A percentile compares a stretch with the other conserved stretches of the same genome.
Conservation (phyloP, 495 filamentous ascomycete species). For the Hyaloscypha finlandica region DNA sequence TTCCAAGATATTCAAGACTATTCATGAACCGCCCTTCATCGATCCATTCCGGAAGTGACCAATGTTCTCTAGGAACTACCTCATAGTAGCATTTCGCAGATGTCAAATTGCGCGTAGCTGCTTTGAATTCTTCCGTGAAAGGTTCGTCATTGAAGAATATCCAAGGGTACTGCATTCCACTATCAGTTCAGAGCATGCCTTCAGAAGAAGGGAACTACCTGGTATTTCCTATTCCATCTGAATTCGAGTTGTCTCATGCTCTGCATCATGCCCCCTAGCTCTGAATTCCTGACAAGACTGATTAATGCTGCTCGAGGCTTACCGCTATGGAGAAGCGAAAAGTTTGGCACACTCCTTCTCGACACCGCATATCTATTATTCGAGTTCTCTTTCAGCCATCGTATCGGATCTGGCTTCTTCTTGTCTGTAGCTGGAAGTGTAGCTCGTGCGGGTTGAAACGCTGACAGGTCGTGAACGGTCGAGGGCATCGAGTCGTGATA, state of each 20-base stretch:
- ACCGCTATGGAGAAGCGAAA: constrained; percentile 2
- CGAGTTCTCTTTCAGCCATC: constrained; percentile 41
- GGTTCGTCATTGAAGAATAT: constrained; percentile 96
- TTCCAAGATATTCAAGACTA: constrained; percentile 50
- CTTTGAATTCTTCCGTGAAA: constrained; percentile 93
- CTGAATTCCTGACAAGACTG: constrained; percentile 87
- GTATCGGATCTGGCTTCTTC: constrained; percentile 35
- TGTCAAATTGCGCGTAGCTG: constrained; percentile 68
- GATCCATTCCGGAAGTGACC: constrained; percentile 71
- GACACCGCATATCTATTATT: constrained; percentile 38
- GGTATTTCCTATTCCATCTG: constrained; percentile 81
- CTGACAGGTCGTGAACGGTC: constrained; percentile 8
- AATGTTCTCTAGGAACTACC: constrained; percentile 67
- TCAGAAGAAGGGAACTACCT: constrained; percentile 3
- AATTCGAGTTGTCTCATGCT: constrained; percentile 87
- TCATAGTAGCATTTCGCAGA: constrained; percentile 80
- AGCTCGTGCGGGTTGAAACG: constrained; percentile 34
- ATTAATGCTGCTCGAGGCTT: constrained; percentile 69
- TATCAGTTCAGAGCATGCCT: background rate
- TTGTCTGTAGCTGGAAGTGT: constrained; percentile 21
- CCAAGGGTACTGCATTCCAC: constrained; percentile 90
- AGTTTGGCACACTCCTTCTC: background rate
- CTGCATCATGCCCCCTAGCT: constrained; percentile 75
- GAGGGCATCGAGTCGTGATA: background rate
- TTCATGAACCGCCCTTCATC: constrained; percentile 58